Conservation (phyloP, 176 grass and related monocot genomes). For the Melocanna baccifera region DNA sequence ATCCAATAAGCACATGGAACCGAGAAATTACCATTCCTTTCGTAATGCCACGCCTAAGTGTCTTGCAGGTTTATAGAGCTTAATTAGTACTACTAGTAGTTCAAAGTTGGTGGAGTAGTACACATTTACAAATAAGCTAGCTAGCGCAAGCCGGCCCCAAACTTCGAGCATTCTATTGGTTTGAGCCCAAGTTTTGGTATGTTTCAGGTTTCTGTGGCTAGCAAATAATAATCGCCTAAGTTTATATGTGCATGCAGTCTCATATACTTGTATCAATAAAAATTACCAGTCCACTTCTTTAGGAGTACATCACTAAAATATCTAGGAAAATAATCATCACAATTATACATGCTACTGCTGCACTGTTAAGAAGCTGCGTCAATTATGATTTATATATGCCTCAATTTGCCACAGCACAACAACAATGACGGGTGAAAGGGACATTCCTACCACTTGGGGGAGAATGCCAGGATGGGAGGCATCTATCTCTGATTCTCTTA, state of each 20-base stretch:
- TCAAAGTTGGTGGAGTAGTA: neutral
- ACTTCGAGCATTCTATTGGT: neutral
- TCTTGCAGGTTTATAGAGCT: too few relatives aligned
- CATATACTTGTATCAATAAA: neutral
- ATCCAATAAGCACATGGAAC: too few relatives aligned
- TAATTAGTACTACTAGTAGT: too few relatives aligned
- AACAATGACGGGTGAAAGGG: neutral
- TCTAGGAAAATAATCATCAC: neutral
- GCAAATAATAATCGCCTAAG: neutral
- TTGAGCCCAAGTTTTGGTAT: neutral
- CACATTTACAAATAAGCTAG: neutral
- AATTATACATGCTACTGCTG: neutral
- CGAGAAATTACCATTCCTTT: too few relatives aligned
- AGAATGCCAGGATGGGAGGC: neutral
- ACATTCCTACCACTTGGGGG: neutral
- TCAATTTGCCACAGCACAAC: neutral
- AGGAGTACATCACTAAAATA: neutral
- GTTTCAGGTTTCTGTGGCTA: neutral
- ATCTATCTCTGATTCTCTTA: neutral
- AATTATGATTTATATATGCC: neutral
- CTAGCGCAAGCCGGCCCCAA: neutral
- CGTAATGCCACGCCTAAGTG: too few relatives aligned
- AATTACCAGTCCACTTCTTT: neutral
- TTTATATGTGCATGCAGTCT: neutral
- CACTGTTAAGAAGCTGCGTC: neutral